Base-by-base conservation (phyloP, 73 alveolate species). In the Stentor roeselii region DNA sequence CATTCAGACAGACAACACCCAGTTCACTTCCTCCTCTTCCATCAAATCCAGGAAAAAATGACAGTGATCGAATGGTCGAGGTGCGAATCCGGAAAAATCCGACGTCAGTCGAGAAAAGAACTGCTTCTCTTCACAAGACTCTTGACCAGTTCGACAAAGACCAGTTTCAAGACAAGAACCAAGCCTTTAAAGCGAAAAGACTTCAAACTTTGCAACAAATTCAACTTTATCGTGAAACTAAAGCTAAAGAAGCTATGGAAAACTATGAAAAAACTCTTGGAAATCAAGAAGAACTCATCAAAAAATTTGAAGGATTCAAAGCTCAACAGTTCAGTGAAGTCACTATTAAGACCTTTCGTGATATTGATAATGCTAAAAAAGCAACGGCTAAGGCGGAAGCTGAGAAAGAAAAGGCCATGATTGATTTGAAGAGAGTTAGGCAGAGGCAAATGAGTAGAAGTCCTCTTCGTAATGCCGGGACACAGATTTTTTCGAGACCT, bases 281-380 rank as follows among this genome's bases (percentile, higher is more conserved):
- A 11, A n/a, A 21, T 21, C 42, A 21, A 34, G 34, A 30, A 34
- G n/a, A 21, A 1, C 15, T 67, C 14, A 30, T 67, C 42, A 32
- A 32, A 32, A 67, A 32, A 67, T 27, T 40, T 32, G 41, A 67
- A 2, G 80, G 21, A 1, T 6, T 21, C 21, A 50, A 50, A 50
- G 41, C 21, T 27, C 21, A 32, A 67, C 80, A 67, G 37, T 67
- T 21, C 27, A 21, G 41, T 11, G 80, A 67, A 67, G 34, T 67
- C 42, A 67, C 21, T 32, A 32, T 67, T 21, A 67, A 67, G 34
- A 67, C 21, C 14, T 40, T 67, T 0, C 14, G 41, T 0, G 80
- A 67, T 30, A 21, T 67, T 67, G 80, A 67, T 27, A 32, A 67
- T 1, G 80, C 80, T 67, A 67, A 40, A 67, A 67, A 67, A 67